These are phyloP conservation scores for Scleroderma bovista DNA, from an alignment of 768 basidiomycete species.

Conservation along the genomic window DNA sequence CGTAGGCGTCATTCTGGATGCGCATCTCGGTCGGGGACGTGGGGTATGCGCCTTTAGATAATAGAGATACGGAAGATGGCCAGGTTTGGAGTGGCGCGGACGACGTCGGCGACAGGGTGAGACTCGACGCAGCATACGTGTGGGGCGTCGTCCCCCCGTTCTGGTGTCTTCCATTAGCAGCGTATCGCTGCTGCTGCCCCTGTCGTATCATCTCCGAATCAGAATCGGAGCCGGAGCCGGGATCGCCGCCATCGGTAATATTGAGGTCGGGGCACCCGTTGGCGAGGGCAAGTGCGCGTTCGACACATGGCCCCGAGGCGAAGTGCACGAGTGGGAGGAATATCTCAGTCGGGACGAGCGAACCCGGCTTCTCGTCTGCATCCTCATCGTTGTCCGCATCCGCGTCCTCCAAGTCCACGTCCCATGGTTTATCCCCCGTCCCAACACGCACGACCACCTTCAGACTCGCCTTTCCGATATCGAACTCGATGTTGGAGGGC, in stretches of 20 bases:
- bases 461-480: constrained; percentile 66
- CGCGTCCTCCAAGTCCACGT: background rate
- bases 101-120: constrained; percentile 3
- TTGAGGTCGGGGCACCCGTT: background rate
- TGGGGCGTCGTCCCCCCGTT: background rate
- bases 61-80: too few relatives aligned
- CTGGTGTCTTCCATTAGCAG: too few relatives aligned
- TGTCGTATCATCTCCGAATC: background rate
- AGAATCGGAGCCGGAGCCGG: background rate
- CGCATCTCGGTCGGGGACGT: background rate
- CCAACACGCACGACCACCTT: constrained; percentile 61
- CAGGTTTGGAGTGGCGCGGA: background rate
- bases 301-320: constrained; percentile 40
- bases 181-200: background rate
- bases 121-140: constrained; percentile 11
- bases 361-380: constrained; percentile 15
- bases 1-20: constrained; percentile 26
- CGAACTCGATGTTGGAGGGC: constrained; percentile 64
- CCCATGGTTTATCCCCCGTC: constrained; percentile 44
- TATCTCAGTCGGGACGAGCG: constrained; percentile 71
- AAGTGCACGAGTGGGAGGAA: constrained; percentile 90
- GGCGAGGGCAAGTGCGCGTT: constrained; percentile 11
- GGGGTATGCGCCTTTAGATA: too few relatives aligned
- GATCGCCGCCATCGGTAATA: too few relatives aligned
- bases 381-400: background rate